Conservation (phyloP, 345 rosid species). For the Aquilaria sinensis region DNA sequence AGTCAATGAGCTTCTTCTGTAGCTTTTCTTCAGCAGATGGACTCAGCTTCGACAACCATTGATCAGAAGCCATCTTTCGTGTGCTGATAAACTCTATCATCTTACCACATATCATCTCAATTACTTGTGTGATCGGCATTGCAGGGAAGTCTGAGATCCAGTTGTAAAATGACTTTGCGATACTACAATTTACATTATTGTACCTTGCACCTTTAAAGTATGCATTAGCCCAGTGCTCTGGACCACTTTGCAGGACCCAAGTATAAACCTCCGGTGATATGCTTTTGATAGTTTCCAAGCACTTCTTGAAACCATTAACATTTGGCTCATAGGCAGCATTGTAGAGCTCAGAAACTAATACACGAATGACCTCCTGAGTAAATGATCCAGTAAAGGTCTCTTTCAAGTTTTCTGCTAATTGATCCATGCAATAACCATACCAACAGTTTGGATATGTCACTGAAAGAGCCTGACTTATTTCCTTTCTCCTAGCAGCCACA, state of each 20-base stretch:
- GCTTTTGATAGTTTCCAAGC: slow-evolving; percentile 36
- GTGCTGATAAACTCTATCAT: slow-evolving; percentile 35
- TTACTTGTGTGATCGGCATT: slow-evolving; percentile 25
- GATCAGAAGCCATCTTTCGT: slow-evolving; percentile 28
- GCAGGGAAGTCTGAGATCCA: slow-evolving; percentile 31
- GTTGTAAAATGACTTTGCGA: slow-evolving; percentile 32
- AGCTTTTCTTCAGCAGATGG: slow-evolving; percentile 47
- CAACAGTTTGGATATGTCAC: slow-evolving; percentile 35
- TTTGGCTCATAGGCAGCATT: slow-evolving; percentile 43
- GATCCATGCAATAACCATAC: slow-evolving; percentile 39
- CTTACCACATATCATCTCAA: slow-evolving; percentile 33
- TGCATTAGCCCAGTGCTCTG: slow-evolving; percentile 51
- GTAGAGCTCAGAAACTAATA: slow-evolving; percentile 20
- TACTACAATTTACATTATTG: slow-evolving; percentile 26
- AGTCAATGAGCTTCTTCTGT: slow-evolving; percentile 25
- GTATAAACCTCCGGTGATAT: slow-evolving; percentile 41
- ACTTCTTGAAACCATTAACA: slow-evolving; percentile 31
- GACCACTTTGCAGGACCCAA: slow-evolving; percentile 47
- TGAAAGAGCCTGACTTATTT: slow-evolving; percentile 25
- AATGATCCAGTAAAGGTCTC: slow-evolving; percentile 23
- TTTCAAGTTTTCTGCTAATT: slow-evolving; percentile 30
- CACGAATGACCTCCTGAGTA: slow-evolving; percentile 29
- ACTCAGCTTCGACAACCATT: slow-evolving; percentile 38
- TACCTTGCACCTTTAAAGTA: slow-evolving; percentile 41
- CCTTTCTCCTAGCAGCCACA: slow-evolving; percentile 45